Base-by-base conservation (phyloP, 106 monocot genomes). In the Apostasia shenzhenica region DNA sequence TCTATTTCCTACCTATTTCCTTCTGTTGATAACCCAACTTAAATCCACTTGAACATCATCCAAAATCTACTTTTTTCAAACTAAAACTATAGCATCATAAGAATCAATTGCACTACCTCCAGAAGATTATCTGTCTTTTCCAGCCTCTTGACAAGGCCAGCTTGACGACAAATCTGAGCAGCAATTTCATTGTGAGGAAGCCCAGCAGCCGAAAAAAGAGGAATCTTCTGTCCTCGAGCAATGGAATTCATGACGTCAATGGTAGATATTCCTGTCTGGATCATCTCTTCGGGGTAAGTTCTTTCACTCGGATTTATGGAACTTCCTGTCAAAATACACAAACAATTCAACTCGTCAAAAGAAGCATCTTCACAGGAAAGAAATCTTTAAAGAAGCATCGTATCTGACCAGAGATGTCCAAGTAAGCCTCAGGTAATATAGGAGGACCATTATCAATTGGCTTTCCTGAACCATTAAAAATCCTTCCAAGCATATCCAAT, bases 231-330 rank as follows among this genome's bases (percentile, higher is more conserved):
- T n/a, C 97, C 97, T 71, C 97, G 75, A 73, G 97, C 97, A 85
- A 97, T 97, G 47, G 97, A 97, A 47, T 97, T 97, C 97, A 97
- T 97, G 50, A 97, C 92, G 87, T 97, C 97, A 70, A 97, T 97
- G 9, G 97, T 97, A 5, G 97, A 97, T 76, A 97, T 97, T 55
- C 97, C 97, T 67, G 97, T 97, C 67, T 97, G 97, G 54, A 97
- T 97, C 97, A 97, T 97, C 72, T 97, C 97, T 79, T 97, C 97
- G 72, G 97, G 97, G 67, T 97, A 97, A 5, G 97, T 97, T 81
- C 97, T 92, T 75, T 97, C 97, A 76, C 97, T 97, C 2, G 92
- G 97, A 69, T 97, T 97, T 67, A 97, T 97, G 45, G 97, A 97
- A 83, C 97, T 97, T 65, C 97, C 97, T 97, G 86, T 41, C 80